Evolutionary conservation across 305 asterid species (phyloP), one percentile per base, ranked within the genome.

Genomic region (Striga hermonthica): DNA sequence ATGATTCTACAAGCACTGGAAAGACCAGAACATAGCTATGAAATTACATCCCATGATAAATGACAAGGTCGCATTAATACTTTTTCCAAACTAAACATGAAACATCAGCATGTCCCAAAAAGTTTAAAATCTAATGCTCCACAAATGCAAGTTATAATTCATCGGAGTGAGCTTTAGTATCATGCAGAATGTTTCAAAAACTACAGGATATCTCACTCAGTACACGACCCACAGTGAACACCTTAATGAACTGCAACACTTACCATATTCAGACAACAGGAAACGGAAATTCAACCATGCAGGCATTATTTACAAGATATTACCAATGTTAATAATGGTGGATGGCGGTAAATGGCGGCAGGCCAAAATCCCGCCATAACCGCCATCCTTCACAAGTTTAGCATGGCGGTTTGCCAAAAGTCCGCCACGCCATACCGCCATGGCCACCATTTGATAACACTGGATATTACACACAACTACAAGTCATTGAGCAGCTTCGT

Each of bases 241-340:
- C 74, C 67, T 65, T 41, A 49, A 5, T 15, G 47, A 62, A 66
- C 48, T 66, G 66, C 57, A 39, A 44, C 56, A 53, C 12, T 67
- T 22, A 47, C 65, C 55, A 35, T 47, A 57, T 31, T 9, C 47
- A 41, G 57, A 40, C 63, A 35, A 28, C 36, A 38, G 49, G 28
- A 50, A 16, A 50, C 4, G 48, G 36, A 58, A 69, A 50, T 13
- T 36, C 35, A 0, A 8, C 45, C 68, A 66, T 16, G 16, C 60
- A 50, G 36, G 56, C 52, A 47, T 28, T 38, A 61, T 44, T 11
- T 62, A 61, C 39, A 59, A 7, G 11, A 55, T 57, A 7, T 35
- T n/a, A 65, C 31, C 31, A 22, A 22, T 22, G 31, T 22, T 22
- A 22, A 22, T 22, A 22, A 22, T 22, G 31, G 31, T 22, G 31